A percentile compares a stretch with the other conserved stretches of the same genome.
phyloP scores from a whole-genome alignment of 139 green algal genomes.

The Volvox africanus region DNA sequence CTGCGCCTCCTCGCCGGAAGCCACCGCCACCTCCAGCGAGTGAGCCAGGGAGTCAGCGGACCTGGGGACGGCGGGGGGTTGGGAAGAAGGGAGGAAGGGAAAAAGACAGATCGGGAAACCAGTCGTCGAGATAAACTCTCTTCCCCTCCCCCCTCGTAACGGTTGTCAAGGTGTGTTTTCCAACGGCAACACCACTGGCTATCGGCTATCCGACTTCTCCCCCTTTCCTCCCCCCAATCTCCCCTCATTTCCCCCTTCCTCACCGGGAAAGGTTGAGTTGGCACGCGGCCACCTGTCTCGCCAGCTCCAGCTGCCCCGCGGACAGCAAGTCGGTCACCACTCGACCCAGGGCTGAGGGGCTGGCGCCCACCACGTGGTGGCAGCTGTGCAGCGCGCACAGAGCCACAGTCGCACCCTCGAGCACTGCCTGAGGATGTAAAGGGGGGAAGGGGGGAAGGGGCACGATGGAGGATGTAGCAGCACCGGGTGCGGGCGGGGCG shows the following conservation, averaged over 20 bases:
- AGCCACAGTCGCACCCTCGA: conserved; percentile 8
- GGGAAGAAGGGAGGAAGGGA: no score
- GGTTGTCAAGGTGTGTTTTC: no score
- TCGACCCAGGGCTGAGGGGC: conserved; percentile 10
- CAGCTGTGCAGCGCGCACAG: neutral
- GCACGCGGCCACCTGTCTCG: conserved; percentile 19
- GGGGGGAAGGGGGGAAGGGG: neutral
- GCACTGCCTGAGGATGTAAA: conserved; percentile 4
- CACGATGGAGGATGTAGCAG: no score
- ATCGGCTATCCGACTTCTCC: no score
- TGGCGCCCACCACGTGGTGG: neutral
- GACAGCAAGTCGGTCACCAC: conserved; percentile 34
- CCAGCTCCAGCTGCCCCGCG: conserved; percentile 20
- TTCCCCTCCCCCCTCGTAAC: no score
- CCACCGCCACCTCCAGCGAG: conserved; percentile 41
- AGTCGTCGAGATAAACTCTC: no score
- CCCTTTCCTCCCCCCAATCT: neutral
- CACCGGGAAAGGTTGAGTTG: neutral
- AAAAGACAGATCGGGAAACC: no score
- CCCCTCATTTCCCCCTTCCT: neutral
- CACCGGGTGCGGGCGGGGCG: no score
- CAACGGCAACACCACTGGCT: no score
- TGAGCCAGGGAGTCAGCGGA: conserved; percentile 21
- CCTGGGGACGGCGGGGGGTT: neutral
- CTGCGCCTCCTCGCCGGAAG: conserved; percentile 15